Evolutionary conservation across 257 asterid species (phyloP).

Genomic region (Haberlea rhodopensis): DNA sequence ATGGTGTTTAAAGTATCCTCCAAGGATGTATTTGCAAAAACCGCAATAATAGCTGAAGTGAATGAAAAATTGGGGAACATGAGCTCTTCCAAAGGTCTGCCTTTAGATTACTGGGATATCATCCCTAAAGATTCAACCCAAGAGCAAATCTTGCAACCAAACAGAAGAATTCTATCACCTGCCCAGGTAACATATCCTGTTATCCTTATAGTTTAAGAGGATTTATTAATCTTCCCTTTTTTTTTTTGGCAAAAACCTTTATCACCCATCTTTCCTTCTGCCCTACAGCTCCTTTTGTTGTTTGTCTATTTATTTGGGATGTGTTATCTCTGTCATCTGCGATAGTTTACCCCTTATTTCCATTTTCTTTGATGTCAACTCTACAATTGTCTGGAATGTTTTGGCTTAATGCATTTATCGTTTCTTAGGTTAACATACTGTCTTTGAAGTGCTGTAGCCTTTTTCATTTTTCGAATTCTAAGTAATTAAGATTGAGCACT

Average conservation of each 20-base stretch:
- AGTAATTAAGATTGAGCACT: neutral
- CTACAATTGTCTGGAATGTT: constrained; percentile 2
- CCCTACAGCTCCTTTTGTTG: neutral
- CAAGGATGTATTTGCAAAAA: constrained; percentile 63
- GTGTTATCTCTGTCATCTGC: constrained; percentile 10
- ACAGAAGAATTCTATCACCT: constrained; percentile 60
- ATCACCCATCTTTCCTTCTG: constrained; percentile 1
- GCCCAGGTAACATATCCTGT: constrained; percentile 59
- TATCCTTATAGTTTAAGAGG: constrained; percentile 22
- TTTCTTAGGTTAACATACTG: constrained; percentile 13
- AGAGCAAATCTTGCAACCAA: constrained; percentile 35
- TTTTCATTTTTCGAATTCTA: too few relatives aligned
- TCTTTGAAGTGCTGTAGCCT: neutral
- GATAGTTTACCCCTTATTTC: neutral
- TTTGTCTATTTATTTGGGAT: constrained; percentile 2
- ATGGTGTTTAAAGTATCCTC: constrained; percentile 76
- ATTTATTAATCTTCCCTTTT: constrained; percentile 14
- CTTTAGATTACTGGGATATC: constrained; percentile 86
- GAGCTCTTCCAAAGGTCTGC: constrained; percentile 31
- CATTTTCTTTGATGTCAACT: constrained; percentile 13
- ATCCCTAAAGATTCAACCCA: constrained; percentile 59
- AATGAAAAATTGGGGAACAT: constrained; percentile 32
- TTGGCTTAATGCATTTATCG: neutral
- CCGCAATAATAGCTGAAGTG: constrained; percentile 73
- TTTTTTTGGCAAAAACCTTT: too few relatives aligned